Evolutionary conservation across 371 early-diverging fungal species (phyloP), one percentile per base, ranked within the genome.

Genomic region (Mucor ambiguus): DNA sequence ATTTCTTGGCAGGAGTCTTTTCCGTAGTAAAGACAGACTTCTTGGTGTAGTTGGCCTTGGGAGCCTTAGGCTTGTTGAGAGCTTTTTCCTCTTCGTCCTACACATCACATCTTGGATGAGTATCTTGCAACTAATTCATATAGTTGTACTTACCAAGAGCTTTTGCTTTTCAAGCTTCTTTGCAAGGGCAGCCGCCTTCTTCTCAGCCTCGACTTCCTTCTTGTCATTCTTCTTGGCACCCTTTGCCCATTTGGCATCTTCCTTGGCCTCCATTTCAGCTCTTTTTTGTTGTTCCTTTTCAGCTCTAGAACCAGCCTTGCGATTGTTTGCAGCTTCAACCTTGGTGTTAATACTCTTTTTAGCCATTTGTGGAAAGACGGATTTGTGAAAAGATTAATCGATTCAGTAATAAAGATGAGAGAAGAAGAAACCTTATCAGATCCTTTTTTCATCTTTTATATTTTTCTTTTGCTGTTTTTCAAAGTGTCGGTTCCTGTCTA

Each of bases 161-260:
- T 64, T 56, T 35, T 76, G 73, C 64, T 68, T 69, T 22, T 84
- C 81, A 5, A 38, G 54, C 22, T 65, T 65, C 48, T 58, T 58
- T 26, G 35, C 54, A 16, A 59, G 35, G 4, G 37, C 35, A 29
- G 58, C 68, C 16, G 71, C 76, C 60, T 81, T 84, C 67, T 80
- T 84, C 76, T 90, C 92, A 55, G 89, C 89, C 43, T 84, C 87
- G 55, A 89, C 86, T 26, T 74, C 76, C 54, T 90, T 92, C 74
- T 91, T 89, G 77, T 91, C 92, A 69, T 78, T 79, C 58, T 83
- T 75, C 74, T 94, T 93, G 55, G 93, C 72, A 22, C 94, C 94
- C 66, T 82, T 76, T 30, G 84, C 64, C 94, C 94, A 94, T n/a
- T 87, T 82, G 10, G 75, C 82, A 44, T 87, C 75, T 60, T 89